Evolutionary conservation across 805 yeast species (phyloP).

Genomic region (Saccharomycopsis fibuligera): DNA sequence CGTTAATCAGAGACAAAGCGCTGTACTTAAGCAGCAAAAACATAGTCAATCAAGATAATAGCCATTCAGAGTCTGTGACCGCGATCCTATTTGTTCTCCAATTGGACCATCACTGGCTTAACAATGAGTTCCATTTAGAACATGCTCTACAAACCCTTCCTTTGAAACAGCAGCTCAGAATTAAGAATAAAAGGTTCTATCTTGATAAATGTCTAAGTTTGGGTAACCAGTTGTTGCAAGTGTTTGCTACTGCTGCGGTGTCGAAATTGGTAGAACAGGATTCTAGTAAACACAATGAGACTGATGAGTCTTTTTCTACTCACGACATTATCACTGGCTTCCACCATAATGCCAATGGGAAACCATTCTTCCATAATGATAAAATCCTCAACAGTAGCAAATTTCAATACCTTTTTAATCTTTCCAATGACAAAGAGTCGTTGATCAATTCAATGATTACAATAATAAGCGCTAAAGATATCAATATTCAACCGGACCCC

Average conservation of each 20-base stretch:
- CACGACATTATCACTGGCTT: neutral
- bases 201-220: constrained; percentile 12
- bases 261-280: neutral
- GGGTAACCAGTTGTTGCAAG: constrained; percentile 16
- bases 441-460: constrained; percentile 15
- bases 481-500: neutral
- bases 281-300: neutral
- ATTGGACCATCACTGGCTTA: constrained; percentile 5
- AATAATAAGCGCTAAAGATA: neutral
- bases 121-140: constrained; percentile 16
- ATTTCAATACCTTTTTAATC: constrained; percentile 9
- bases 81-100: neutral
- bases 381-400: neutral
- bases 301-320: neutral
- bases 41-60: too few relatives aligned
- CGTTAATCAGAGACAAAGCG: too few relatives aligned
- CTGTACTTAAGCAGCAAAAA: too few relatives aligned
- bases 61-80: too few relatives aligned
- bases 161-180: constrained; percentile 6
- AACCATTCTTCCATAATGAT: constrained; percentile 9
- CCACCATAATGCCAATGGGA: constrained; percentile 4
- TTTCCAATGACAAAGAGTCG: constrained; percentile 20
- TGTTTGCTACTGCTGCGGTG: constrained; percentile 1
- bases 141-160: constrained; percentile 10
- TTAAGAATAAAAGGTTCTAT: constrained; percentile 9